Evolutionary conservation across 495 filamentous ascomycete species (phyloP).

Genomic region (Evernia prunastri): DNA sequence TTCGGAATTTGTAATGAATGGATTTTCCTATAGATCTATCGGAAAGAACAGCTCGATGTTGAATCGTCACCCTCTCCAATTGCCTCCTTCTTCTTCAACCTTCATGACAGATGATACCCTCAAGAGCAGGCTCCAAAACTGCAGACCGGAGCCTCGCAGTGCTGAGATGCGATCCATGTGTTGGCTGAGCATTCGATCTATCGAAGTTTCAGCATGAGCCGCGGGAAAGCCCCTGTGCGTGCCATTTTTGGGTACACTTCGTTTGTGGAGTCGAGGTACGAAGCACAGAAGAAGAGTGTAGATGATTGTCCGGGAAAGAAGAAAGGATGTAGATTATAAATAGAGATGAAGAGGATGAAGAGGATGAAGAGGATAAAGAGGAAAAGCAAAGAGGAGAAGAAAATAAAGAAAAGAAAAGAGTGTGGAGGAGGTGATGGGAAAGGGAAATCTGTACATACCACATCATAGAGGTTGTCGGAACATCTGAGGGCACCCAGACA

Average conservation of each 20-base stretch:
- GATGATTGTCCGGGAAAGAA: background rate
- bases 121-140: background rate
- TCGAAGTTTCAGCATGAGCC: background rate
- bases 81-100: background rate
- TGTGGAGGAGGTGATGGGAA: too few species aligned
- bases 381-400: background rate
- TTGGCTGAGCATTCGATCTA: background rate
- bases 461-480: background rate
- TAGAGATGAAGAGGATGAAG: background rate
- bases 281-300: background rate
- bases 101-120: background rate
- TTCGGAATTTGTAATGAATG: too few species aligned
- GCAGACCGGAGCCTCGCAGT: constrained; percentile 1
- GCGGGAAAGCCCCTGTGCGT: background rate
- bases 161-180: background rate
- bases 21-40: background rate
- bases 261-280: background rate
- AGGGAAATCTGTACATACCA: background rate
- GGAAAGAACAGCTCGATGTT: background rate
- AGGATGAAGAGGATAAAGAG: too few species aligned
- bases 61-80: background rate
- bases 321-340: background rate
- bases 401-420: background rate
- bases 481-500: background rate
- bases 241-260: background rate